Conservation (phyloP, 2,329 filamentous ascomycete genomes). For the Phaeosphaeriaceae sp. region DNA sequence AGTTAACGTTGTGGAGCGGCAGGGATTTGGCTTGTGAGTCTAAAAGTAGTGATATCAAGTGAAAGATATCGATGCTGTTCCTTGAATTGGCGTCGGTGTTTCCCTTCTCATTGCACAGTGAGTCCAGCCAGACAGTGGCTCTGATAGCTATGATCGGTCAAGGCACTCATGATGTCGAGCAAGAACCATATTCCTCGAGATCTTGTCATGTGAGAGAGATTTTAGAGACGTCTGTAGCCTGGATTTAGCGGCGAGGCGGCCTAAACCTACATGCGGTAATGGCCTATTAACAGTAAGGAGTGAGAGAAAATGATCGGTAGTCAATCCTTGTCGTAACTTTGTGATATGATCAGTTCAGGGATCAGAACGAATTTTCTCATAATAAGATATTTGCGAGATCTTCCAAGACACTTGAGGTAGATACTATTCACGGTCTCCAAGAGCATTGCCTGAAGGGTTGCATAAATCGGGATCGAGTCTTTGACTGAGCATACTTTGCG, state of each 20-base stretch:
- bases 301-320: conserved; percentile 1
- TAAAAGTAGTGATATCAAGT: background rate
- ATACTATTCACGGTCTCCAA: background rate
- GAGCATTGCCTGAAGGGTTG: background rate
- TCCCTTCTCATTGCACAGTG: background rate
- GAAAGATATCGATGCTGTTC: background rate
- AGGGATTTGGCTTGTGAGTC: background rate
- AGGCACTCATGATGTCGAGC: background rate
- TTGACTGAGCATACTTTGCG: background rate
- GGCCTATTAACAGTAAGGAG: background rate
- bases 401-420: background rate
- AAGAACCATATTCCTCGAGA: background rate
- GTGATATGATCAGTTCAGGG: no score
- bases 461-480: background rate
- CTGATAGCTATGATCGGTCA: background rate
- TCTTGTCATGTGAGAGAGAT: background rate
- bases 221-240: background rate
- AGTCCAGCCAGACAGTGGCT: background rate
- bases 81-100: background rate
- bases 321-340: background rate
- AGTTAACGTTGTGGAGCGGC: background rate
- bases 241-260: background rate
- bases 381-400: background rate
- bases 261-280: background rate
- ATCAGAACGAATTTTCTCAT: no score